Evolutionary conservation across 495 filamentous ascomycete genomes (phyloP), one percentile per base, ranked within the genome.

Genomic region (Xylaria sp.): DNA sequence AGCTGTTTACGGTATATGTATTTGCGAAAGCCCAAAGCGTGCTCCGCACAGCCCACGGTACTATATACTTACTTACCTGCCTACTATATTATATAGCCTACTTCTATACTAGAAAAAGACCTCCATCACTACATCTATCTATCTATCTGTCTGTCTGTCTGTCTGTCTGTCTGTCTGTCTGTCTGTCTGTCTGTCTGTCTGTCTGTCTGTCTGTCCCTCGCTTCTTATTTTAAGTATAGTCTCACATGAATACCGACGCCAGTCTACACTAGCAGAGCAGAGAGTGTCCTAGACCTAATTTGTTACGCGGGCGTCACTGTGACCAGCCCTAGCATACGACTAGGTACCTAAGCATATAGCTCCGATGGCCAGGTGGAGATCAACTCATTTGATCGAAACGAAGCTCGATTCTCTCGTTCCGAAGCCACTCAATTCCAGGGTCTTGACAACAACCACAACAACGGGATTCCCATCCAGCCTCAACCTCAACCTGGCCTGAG

Each of bases 51-150:
- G 2, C n/a, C n/a, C n/a, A n/a, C 57, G 12, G 44, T 6, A 46
- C 44, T n/a, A n/a, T n/a, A n/a, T n/a, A n/a, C n/a, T n/a, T n/a
- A n/a, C n/a, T n/a, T n/a, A n/a, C n/a, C n/a, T n/a, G n/a, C n/a
- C n/a, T n/a, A n/a, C n/a, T n/a, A n/a, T n/a, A n/a, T 33, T 59
- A 59, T 59, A 59, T 59, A 59, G 57, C 57, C 57, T n/a, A 11
- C 31, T 35, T 59, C 57, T 59, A 14, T 15, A 11, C 44, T 14
- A 3, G 2, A 37, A 3, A 3, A 8, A 37, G 44, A 46, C 44
- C 55, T 58, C 55, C 55, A 58, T 58, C 55, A 19, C n/a, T 31
- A 58, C 17, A 58, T 11, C 55, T 33, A 59, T 37, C n/a, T n/a
- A n/a, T n/a, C n/a, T n/a, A n/a, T n/a, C n/a, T n/a, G n/a, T n/a